Percentiles rank a stretch among this genome's conserved stretches.
Conservation (phyloP, 2,329 filamentous ascomycete genomes). For the Cryphonectria naterciae region DNA sequence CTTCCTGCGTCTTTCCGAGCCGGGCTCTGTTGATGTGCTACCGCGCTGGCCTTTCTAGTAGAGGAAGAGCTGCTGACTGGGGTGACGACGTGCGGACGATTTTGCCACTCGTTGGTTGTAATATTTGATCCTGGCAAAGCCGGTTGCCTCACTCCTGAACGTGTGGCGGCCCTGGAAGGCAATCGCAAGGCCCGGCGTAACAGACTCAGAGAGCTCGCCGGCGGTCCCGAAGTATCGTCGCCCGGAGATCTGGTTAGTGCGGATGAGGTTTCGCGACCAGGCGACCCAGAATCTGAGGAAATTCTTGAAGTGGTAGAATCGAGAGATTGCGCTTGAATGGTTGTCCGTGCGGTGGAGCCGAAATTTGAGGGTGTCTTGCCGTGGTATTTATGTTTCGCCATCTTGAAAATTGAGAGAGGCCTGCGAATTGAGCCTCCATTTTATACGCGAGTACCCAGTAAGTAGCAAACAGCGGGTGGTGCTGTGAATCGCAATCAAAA, state of each 20-base stretch:
- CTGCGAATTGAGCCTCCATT: background rate
- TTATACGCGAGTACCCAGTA: background rate
- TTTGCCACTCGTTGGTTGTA: background rate
- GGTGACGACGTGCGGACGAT: background rate
- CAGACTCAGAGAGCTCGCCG: background rate
- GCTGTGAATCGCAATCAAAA: background rate
- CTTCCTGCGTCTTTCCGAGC: background rate
- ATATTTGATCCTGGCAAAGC: background rate
- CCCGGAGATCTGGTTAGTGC: background rate
- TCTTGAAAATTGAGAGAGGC: background rate
- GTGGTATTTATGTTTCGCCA: slow-evolving; percentile 1
- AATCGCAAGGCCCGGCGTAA: background rate
- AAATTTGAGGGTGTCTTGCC: slow-evolving; percentile 3
- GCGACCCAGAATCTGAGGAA: background rate
- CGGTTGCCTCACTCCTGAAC: background rate
- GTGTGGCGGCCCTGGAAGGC: background rate
- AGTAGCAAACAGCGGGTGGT: background rate
- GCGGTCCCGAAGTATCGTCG: background rate
- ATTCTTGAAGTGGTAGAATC: background rate
- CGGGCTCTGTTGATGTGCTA: background rate
- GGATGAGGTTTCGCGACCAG: background rate
- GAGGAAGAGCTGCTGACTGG: background rate
- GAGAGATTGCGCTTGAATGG: background rate
- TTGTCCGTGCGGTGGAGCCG: slow-evolving; percentile 4
- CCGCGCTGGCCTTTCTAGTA: background rate